A percentile compares a stretch with the other conserved stretches of the same genome.
Conservation (phyloP, 164 flowering plant genomes). For the Taxillus chinensis region DNA sequence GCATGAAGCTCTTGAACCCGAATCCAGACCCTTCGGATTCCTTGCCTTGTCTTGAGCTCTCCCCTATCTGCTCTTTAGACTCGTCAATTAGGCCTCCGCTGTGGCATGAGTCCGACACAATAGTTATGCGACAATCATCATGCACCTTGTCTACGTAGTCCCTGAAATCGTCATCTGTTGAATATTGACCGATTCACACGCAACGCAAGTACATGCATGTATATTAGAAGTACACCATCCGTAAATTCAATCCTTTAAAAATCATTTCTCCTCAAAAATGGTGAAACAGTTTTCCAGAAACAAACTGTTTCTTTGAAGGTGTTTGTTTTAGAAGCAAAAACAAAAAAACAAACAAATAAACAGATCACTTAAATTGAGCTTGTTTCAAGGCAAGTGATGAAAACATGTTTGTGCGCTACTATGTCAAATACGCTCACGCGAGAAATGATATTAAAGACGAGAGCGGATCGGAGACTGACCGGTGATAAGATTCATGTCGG, state of each 20-base stretch:
- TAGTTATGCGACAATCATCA: conserved; percentile 53
- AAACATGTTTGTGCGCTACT: no score
- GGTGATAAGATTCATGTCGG: conserved; percentile 94
- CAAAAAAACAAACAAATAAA: not conserved
- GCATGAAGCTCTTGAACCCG: conserved; percentile 53
- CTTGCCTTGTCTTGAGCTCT: conserved; percentile 40
- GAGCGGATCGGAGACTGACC: conserved; percentile 22
- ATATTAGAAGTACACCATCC: no score
- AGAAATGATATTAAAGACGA: no score
- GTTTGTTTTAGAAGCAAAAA: no score
- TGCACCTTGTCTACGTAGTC: conserved; percentile 67
- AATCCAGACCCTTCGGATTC: conserved; percentile 24
- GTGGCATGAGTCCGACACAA: conserved; percentile 93
- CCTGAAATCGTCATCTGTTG: conserved; percentile 86
- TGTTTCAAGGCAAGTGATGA: no score
- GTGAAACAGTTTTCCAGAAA: no score
- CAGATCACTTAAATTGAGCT: not conserved
- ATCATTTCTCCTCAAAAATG: no score
- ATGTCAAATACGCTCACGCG: no score
- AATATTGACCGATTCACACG: not conserved
- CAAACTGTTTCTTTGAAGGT: no score
- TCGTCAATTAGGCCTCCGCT: conserved; percentile 85
- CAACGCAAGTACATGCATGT: not conserved
- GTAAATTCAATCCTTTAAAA: no score
- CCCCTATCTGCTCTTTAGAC: conserved; percentile 89